Percentiles rank a stretch among this genome's conserved stretches.
These are phyloP conservation scores for Fraxinus americana DNA, from an alignment of 257 asterid genomes.

Conservation along the genomic window DNA sequence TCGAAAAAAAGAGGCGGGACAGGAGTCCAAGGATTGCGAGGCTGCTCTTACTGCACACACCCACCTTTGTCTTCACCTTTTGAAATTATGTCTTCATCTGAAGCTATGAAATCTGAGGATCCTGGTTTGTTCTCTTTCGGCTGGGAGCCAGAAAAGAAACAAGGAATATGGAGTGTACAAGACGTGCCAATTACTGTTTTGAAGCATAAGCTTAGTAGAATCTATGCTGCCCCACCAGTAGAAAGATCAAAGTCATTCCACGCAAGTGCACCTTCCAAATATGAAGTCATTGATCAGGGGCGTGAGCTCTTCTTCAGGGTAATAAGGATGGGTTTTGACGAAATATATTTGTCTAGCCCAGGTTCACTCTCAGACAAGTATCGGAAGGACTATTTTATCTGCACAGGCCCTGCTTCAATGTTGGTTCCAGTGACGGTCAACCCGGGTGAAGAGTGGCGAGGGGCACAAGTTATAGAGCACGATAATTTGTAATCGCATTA, in stretches of 20 bases:
- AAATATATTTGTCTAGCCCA: slow-evolving; percentile 69
- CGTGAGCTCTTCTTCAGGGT: slow-evolving; percentile 73
- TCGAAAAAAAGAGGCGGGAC: slow-evolving; percentile 50
- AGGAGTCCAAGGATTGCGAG: slow-evolving; percentile 65
- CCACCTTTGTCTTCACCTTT: slow-evolving; percentile 71
- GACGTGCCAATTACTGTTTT: slow-evolving; percentile 68
- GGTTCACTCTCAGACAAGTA: slow-evolving; percentile 60
- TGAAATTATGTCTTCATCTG: slow-evolving; percentile 63
- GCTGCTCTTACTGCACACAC: slow-evolving; percentile 63
- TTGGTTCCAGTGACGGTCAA: slow-evolving; percentile 63
- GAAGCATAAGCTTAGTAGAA: slow-evolving; percentile 74
- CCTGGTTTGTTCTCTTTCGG: slow-evolving; percentile 70
- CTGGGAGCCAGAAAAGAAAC: slow-evolving; percentile 68
- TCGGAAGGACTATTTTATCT: slow-evolving; percentile 62
- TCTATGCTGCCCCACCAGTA: slow-evolving; percentile 60
- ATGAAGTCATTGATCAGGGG: slow-evolving; percentile 82
- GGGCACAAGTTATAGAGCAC: slow-evolving; percentile 87
- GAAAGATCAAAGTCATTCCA: slow-evolving; percentile 52
- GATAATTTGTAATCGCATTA: slow-evolving; percentile 56
- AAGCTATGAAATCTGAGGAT: slow-evolving; percentile 63
- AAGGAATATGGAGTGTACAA: slow-evolving; percentile 67
- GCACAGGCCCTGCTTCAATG: slow-evolving; percentile 81
- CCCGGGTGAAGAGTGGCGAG: slow-evolving; percentile 92
- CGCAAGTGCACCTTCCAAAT: slow-evolving; percentile 63
- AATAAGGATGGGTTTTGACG: slow-evolving; percentile 81